Evolutionary conservation across 2,329 filamentous ascomycete genomes (phyloP).

Genomic region (Aspergillus jensenii): DNA sequence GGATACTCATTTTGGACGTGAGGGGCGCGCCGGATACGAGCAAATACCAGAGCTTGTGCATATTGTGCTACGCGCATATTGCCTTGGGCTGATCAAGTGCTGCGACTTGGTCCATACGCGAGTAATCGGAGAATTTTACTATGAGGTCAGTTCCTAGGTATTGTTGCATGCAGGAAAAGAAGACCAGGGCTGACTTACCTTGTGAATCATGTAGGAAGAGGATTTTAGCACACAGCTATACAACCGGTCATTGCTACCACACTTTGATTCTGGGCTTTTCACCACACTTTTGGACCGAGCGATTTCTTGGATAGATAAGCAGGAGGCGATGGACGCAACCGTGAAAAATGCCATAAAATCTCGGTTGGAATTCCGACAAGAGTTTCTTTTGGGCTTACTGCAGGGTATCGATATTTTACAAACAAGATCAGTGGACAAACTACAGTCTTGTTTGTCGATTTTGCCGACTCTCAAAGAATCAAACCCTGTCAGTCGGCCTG

Average conservation of each 20-base stretch:
- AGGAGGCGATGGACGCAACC: slow-evolving; percentile 34
- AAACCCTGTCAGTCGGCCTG: slow-evolving; percentile 60
- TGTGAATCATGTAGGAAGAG: slow-evolving; percentile 65
- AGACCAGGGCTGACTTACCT: neutral
- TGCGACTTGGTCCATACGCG: slow-evolving; percentile 76
- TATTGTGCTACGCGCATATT: slow-evolving; percentile 77
- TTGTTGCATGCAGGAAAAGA: neutral
- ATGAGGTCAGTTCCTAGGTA: slow-evolving; percentile 62
- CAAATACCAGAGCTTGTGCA: slow-evolving; percentile 51
- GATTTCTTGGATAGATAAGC: slow-evolving; percentile 49
- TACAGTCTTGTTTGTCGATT: slow-evolving; percentile 36
- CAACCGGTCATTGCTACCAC: slow-evolving; percentile 71
- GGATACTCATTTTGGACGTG: slow-evolving; percentile 61
- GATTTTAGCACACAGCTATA: slow-evolving; percentile 95
- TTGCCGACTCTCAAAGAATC: slow-evolving; percentile 61
- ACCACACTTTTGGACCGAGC: slow-evolving; percentile 56
- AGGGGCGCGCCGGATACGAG: slow-evolving; percentile 20
- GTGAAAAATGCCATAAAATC: slow-evolving; percentile 58
- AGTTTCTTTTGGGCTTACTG: slow-evolving; percentile 44
- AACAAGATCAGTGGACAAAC: slow-evolving; percentile 29
- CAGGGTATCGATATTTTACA: slow-evolving; percentile 33
- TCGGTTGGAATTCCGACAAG: slow-evolving; percentile 66
- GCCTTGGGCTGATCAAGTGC: slow-evolving; percentile 77
- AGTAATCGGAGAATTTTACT: slow-evolving; percentile 82
- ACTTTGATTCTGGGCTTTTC: slow-evolving; percentile 60